phyloP scores from a whole-genome alignment of 495 filamentous ascomycete genomes.

The Amphirosellinia nigrospora region DNA sequence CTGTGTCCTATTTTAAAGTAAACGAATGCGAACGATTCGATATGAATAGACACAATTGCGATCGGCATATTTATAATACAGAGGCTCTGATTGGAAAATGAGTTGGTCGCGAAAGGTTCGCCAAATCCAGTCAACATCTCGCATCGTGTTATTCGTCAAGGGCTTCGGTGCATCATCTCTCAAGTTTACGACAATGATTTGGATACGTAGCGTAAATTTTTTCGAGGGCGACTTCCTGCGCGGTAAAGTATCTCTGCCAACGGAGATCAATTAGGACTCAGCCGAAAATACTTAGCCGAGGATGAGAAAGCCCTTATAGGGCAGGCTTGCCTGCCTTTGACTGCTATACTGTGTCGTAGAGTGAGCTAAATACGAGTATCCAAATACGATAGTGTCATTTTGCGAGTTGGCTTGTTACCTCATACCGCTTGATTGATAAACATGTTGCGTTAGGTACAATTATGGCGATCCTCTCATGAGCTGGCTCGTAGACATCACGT shows the following conservation, averaged over 20 bases:
- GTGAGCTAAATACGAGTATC: neutral
- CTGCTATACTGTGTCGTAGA: neutral
- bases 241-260: neutral
- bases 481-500: neutral
- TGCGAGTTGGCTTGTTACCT: neutral
- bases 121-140: neutral
- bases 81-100: neutral
- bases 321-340: neutral
- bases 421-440: neutral
- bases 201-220: neutral
- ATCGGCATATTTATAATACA: neutral
- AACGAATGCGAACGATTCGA: slow-evolving; percentile 11
- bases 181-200: neutral
- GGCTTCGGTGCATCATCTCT: neutral
- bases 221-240: neutral
- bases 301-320: neutral
- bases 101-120: neutral
- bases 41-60: neutral
- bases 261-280: neutral
- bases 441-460: neutral
- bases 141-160: neutral
- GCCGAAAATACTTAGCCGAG: neutral
- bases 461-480: neutral
- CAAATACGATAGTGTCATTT: neutral
- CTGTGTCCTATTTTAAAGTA: neutral